These are phyloP conservation scores for Aurantiochytrium sp. DNA, from an alignment of 108 stramenopile genomes.

Conservation along the genomic window DNA sequence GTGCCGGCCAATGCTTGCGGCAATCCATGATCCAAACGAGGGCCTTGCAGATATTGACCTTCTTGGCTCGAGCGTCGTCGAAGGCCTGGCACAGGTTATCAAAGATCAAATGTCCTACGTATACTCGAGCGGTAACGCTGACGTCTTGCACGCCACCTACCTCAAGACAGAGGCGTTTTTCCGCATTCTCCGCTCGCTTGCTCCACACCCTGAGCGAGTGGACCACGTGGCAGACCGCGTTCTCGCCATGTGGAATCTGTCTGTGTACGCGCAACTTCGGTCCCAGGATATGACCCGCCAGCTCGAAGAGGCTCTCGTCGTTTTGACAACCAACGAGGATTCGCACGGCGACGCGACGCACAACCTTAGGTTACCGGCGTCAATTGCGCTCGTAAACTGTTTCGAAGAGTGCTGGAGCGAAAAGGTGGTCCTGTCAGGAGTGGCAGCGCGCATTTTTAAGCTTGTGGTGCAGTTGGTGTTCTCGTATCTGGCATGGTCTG, in stretches of 20 bases:
- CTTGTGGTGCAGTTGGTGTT: background rate
- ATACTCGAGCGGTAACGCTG: background rate
- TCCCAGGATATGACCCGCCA: background rate
- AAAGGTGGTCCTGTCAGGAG: background rate
- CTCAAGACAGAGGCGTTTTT: background rate
- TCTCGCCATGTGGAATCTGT: slow-evolving; percentile 11
- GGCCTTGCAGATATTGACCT: background rate
- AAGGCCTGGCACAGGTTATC: background rate
- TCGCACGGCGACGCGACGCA: background rate
- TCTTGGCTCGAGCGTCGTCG: background rate
- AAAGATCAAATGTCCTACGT: background rate
- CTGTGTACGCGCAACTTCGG: background rate
- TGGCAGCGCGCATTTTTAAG: background rate
- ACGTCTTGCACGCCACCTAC: background rate
- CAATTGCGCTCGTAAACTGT: background rate
- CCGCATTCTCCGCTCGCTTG: background rate
- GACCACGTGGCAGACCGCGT: background rate
- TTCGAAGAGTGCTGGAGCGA: background rate
- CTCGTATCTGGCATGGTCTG: background rate
- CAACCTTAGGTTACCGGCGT: background rate
- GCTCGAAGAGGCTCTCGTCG: background rate
- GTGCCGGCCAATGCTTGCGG: background rate
- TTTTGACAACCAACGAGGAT: background rate
- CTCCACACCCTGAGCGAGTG: background rate
- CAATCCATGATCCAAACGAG: background rate